Base-by-base conservation (phyloP, 2,329 filamentous ascomycete genomes). In the Lasiodiplodia gonubiensis region DNA sequence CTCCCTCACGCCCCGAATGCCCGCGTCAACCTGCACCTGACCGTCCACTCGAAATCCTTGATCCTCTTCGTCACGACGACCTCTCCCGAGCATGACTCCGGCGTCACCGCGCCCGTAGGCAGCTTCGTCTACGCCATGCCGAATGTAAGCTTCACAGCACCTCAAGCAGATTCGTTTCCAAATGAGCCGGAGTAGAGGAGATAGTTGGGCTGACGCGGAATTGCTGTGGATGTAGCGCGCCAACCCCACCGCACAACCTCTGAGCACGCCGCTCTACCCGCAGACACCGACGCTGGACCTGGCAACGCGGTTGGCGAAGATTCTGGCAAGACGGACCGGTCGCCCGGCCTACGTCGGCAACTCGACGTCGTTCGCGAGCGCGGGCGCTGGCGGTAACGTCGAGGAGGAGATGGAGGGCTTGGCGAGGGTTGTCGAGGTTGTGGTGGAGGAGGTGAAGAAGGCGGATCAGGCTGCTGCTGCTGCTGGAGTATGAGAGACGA, bases 361-460 rank as follows among this genome's bases (percentile, higher is more conserved):
- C 76, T 97, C 93, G 39, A 88, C 96, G 73, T 92, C 90, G 71
- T 88, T 97, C 70, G 86, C 87, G 16, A 88, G 85, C 73, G 86
- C 89, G 6, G 91, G 90, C 2, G 51, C 37, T 73, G 93, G 93
- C 11, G 91, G 93, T 23, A 91, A 89, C 0, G 88, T 94, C 7
- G 94, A 97, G 76, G 95, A 98, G 82, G 94, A 98, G 81, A 94
- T 97, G 89, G 93, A 94, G 75, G 92, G 91, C 0, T 90, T 97
- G 73, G 88, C 87, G 74, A 86, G 86, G 70, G 88, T 97, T 49
- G 88, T 94, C 37, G 86, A 91, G 68, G 87, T 91, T 55, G 86
- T 94, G 16, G 81, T 89, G 75, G 80, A 81, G 52, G 84, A 87
- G 71, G 78, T 90, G 30, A 70, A 64, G 37, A 69, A 60, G 53